These are phyloP conservation scores for Backusella mclennaniae DNA, from an alignment of 192 early-diverging fungal species.

Conservation along the genomic window DNA sequence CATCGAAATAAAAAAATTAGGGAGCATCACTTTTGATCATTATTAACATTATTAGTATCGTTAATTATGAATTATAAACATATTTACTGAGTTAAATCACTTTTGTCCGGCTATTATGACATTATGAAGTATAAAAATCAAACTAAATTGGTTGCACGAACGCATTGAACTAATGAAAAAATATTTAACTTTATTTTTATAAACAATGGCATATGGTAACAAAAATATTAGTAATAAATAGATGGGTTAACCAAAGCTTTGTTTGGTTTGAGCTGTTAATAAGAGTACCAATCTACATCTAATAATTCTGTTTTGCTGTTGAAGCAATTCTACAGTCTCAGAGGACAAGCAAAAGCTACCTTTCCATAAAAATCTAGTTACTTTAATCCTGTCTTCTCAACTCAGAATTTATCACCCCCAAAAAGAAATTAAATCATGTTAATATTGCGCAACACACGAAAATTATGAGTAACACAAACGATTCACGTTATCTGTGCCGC, in stretches of 20 bases:
- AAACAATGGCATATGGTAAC: not conserved
- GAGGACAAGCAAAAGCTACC: not conserved
- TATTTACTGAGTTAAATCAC: not conserved
- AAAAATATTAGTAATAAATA: not conserved
- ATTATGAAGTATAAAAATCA: no score
- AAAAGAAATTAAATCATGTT: not conserved
- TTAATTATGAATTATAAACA: not conserved
- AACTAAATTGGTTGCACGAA: no score
- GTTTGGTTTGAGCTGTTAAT: not conserved
- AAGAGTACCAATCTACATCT: not conserved
- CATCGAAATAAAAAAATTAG: not conserved
- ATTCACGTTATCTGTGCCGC: not conserved
- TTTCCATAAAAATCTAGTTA: not conserved
- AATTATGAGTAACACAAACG: not conserved
- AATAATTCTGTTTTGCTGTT: not conserved
- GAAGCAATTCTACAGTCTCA: not conserved
- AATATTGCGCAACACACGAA: not conserved
- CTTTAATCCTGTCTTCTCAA: not conserved
- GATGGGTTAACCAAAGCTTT: not conserved
- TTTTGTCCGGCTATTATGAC: not conserved
- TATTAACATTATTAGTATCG: not conserved
- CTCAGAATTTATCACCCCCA: not conserved
- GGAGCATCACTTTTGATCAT: not conserved
- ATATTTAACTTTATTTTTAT: not conserved
- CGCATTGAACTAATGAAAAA: not conserved